phyloP scores from a whole-genome alignment of 176 grass and related monocot species.

The Metroxylon sagu region DNA sequence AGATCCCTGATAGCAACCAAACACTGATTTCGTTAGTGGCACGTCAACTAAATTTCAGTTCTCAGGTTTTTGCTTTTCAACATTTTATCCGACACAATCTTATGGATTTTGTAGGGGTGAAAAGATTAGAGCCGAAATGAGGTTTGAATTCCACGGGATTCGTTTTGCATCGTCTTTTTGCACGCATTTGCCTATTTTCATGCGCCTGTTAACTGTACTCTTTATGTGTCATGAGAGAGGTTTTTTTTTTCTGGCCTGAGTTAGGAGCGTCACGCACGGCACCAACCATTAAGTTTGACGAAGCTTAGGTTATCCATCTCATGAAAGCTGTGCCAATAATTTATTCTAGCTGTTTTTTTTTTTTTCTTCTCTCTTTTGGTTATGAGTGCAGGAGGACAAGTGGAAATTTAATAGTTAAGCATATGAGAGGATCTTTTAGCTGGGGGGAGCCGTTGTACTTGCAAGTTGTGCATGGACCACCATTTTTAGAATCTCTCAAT shows the following conservation, averaged over 20 bases:
- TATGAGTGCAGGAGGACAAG: conserved; percentile 17
- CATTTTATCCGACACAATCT: no score
- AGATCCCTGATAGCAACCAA: no score
- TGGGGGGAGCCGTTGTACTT: conserved; percentile 38
- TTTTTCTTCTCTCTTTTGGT: conserved; percentile 19
- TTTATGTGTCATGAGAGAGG: no score
- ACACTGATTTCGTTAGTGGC: no score
- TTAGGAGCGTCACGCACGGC: conserved; percentile 50
- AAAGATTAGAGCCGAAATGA: no score
- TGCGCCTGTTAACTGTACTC: no score
- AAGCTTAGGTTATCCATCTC: conserved; percentile 63
- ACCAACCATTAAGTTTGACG: conserved; percentile 42
- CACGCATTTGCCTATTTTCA: no score
- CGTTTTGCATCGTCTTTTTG: no score
- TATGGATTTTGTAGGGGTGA: no score
- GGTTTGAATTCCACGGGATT: no score
- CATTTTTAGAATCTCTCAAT: conserved; percentile 28
- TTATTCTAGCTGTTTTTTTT: conserved; percentile 23
- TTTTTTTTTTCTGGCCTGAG: neutral
- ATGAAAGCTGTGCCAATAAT: conserved; percentile 27
- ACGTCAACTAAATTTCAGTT: no score
- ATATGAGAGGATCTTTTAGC: conserved; percentile 31
- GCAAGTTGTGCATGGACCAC: conserved; percentile 45
- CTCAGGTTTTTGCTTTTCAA: no score
- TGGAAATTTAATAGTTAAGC: conserved; percentile 5